Percentiles rank a stretch among this genome's conserved stretches.
phyloP scores from a whole-genome alignment of 2,329 filamentous ascomycete species.

The Cordyceps tenuipes region DNA sequence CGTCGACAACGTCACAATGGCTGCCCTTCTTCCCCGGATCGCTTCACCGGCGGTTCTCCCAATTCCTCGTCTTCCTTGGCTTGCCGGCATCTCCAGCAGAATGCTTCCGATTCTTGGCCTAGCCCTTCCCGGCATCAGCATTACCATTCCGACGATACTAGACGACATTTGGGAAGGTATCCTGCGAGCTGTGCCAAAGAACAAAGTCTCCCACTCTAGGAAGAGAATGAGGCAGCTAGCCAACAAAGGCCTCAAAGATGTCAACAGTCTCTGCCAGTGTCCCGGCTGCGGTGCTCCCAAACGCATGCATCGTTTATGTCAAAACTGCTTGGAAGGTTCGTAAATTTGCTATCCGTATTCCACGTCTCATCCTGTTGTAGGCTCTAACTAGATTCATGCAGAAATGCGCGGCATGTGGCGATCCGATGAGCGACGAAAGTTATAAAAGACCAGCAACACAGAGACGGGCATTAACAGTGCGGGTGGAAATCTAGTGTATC shows the following conservation, averaged over 20 bases:
- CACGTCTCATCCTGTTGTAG: too few species aligned
- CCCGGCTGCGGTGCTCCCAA: constrained; percentile 83
- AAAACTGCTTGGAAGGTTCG: constrained; percentile 77
- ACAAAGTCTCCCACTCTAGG: constrained; percentile 96
- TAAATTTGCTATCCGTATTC: constrained; percentile 17
- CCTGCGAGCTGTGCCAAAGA: constrained; percentile 89
- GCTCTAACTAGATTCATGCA: constrained; percentile 18
- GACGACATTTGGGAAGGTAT: constrained; percentile 88
- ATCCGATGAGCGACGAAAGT: constrained; percentile 8
- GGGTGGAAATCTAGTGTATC: constrained; percentile 15
- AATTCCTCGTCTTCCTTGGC: constrained; percentile 33
- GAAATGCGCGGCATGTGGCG: constrained; percentile 40
- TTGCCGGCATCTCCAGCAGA: constrained; percentile 36
- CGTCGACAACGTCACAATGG: constrained; percentile 31
- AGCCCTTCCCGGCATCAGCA: constrained; percentile 52
- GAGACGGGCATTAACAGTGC: constrained; percentile 1
- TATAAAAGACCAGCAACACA: neutral
- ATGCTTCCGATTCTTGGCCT: constrained; percentile 48
- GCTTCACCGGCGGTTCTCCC: constrained; percentile 33
- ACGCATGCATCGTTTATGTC: constrained; percentile 80
- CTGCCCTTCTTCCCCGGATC: constrained; percentile 48
- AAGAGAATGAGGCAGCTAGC: constrained; percentile 90
- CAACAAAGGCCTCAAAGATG: constrained; percentile 88
- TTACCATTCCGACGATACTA: constrained; percentile 51
- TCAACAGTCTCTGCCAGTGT: constrained; percentile 79